Evolutionary conservation across 257 asterid species (phyloP).

Genomic region (Parsonsia alboflavescens): DNA sequence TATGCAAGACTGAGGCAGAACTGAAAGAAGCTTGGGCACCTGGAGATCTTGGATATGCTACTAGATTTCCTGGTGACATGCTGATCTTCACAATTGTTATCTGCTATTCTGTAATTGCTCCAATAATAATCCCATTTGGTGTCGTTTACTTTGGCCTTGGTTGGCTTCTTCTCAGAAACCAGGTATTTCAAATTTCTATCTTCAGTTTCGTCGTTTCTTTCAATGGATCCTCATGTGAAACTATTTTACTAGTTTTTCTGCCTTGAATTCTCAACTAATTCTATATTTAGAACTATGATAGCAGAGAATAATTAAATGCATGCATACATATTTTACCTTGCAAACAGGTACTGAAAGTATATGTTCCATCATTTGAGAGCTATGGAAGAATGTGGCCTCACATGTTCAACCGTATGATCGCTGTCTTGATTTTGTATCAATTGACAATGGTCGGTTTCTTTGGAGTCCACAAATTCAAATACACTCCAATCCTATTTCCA

Average conservation of each 20-base stretch:
- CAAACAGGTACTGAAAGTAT: conserved; percentile 71
- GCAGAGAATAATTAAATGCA: no score
- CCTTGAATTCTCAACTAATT: background rate
- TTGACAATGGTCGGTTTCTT: conserved; percentile 78
- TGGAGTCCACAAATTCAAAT: conserved; percentile 38
- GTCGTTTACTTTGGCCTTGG: conserved; percentile 82
- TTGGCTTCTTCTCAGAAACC: conserved; percentile 87
- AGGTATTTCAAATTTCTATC: conserved; percentile 34
- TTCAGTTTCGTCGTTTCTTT: background rate
- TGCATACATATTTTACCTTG: background rate
- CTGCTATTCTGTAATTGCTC: conserved; percentile 86
- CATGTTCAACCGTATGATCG: conserved; percentile 55
- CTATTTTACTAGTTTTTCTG: background rate
- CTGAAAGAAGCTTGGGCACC: conserved; percentile 89
- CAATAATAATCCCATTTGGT: conserved; percentile 77
- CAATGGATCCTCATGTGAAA: background rate
- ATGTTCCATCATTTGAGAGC: conserved; percentile 77
- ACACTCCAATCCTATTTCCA: conserved; percentile 46
- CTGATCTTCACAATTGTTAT: conserved; percentile 57
- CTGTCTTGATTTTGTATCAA: conserved; percentile 61
- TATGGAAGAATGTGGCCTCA: conserved; percentile 93
- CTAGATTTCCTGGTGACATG: conserved; percentile 77
- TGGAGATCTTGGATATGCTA: conserved; percentile 69
- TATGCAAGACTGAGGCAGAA: conserved; percentile 84
- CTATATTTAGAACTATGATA: background rate